These are phyloP conservation scores for Ballota nigra DNA, from an alignment of 257 asterid species.

Conservation along the genomic window DNA sequence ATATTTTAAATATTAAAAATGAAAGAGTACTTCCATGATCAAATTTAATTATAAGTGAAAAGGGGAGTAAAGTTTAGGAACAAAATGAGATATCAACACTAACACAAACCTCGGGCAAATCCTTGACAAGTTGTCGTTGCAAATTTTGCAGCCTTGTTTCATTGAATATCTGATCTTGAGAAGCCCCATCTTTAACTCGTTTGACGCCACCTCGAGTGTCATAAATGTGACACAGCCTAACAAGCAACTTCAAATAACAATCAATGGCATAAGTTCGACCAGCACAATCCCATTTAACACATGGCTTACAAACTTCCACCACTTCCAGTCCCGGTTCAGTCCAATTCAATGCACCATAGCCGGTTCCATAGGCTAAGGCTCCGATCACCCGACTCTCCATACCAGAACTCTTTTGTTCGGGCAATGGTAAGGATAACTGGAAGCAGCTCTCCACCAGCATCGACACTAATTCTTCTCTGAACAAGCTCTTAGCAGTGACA, in stretches of 20 bases:
- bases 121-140: slow-evolving; percentile 81
- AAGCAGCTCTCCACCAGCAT: slow-evolving; percentile 93
- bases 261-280: slow-evolving; percentile 93
- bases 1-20: too few relatives aligned
- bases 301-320: slow-evolving; percentile 93
- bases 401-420: slow-evolving; percentile 77
- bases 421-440: slow-evolving; percentile 86
- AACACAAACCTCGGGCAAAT: slow-evolving; percentile 72
- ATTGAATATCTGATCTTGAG: slow-evolving; percentile 87
- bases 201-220: slow-evolving; percentile 94
- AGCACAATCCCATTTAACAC: slow-evolving; percentile 88
- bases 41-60: too few relatives aligned
- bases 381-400: slow-evolving; percentile 92
- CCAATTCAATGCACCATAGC: slow-evolving; percentile 95
- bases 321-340: slow-evolving; percentile 90
- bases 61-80: neutral
- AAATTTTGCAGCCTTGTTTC: slow-evolving; percentile 83
- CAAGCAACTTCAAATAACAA: slow-evolving; percentile 85
- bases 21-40: too few relatives aligned
- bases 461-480: slow-evolving; percentile 88
- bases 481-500: slow-evolving; percentile 75
- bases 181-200: slow-evolving; percentile 90
- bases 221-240: slow-evolving; percentile 81
- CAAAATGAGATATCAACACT: neutral
- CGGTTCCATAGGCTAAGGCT: slow-evolving; percentile 93